phyloP scores from a whole-genome alignment of 345 rosid genomes.

The Acer negundo region DNA sequence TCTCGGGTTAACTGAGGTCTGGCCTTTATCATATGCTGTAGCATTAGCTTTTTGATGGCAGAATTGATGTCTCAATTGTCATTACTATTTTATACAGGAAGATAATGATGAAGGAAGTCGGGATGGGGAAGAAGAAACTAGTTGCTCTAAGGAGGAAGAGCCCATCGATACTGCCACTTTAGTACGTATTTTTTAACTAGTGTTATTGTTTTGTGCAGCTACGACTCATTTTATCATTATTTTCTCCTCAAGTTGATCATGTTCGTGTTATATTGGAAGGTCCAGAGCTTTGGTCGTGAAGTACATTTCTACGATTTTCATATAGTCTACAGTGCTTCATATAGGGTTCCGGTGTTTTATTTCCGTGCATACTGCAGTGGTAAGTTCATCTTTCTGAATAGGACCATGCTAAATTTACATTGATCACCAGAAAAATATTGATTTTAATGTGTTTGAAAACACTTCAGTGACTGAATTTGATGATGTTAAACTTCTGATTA shows the following conservation, averaged over 20 bases:
- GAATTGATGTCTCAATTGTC: not conserved
- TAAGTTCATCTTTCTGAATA: slow-evolving; percentile 29
- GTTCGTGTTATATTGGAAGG: slow-evolving; percentile 38
- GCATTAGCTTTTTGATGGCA: not conserved
- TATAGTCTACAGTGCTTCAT: slow-evolving; percentile 70
- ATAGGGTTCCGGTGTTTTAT: slow-evolving; percentile 75
- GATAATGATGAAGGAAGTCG: slow-evolving; percentile 26
- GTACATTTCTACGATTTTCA: slow-evolving; percentile 75
- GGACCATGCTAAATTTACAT: not conserved
- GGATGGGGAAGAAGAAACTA: slow-evolving; percentile 25
- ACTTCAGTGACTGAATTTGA: not conserved
- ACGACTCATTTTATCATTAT: not conserved
- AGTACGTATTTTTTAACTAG: slow-evolving; percentile 35
- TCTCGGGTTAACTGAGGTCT: slow-evolving; percentile 44
- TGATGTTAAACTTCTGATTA: not conserved
- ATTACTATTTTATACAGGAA: slow-evolving; percentile 27
- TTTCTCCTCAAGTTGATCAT: not conserved
- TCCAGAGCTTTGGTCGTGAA: slow-evolving; percentile 37
- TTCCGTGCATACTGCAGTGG: slow-evolving; percentile 67
- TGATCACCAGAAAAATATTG: not conserved
- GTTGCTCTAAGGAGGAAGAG: slow-evolving; percentile 37
- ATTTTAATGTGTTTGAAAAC: not conserved
- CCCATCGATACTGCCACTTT: slow-evolving; percentile 55
- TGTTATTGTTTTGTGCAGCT: not conserved
- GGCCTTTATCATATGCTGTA: slow-evolving; percentile 8